A percentile compares a stretch with the other conserved stretches of the same genome.
phyloP scores from a whole-genome alignment of 768 basidiomycete genomes.

The Amanita jacksonii region DNA sequence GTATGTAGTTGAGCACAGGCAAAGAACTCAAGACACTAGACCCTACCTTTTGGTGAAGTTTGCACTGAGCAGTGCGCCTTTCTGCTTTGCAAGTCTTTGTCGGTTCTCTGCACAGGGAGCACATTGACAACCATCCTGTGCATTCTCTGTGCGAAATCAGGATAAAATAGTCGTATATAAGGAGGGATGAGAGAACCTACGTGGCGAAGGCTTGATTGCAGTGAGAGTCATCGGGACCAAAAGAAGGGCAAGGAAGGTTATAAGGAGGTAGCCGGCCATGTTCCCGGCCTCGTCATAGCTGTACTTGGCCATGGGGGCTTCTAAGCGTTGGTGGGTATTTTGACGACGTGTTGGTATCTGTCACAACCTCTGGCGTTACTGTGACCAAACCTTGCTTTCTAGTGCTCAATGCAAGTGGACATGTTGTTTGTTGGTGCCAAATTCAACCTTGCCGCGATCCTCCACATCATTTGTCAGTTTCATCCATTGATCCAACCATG shows the following conservation, averaged over 20 bases:
- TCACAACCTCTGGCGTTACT: neutral
- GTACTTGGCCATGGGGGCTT: slow-evolving; percentile 59
- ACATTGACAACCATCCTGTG: slow-evolving; percentile 50
- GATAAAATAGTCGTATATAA: neutral
- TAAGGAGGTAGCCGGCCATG: slow-evolving; percentile 85
- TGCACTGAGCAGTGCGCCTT: slow-evolving; percentile 37
- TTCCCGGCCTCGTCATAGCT: slow-evolving; percentile 80
- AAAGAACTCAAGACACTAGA: slow-evolving; percentile 3
- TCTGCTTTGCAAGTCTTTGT: slow-evolving; percentile 30
- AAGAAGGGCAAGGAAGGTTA: slow-evolving; percentile 80
- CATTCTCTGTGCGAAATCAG: slow-evolving; percentile 14
- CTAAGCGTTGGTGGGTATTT: neutral
- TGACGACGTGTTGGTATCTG: too few relatives aligned
- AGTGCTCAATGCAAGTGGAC: too few relatives aligned
- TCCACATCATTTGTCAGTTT: too few relatives aligned
- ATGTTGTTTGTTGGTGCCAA: too few relatives aligned
- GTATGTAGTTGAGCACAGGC: slow-evolving; percentile 5
- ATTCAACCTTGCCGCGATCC: too few relatives aligned
- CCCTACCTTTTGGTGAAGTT: slow-evolving; percentile 41
- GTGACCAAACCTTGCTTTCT: too few relatives aligned
- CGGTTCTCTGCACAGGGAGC: slow-evolving; percentile 49
- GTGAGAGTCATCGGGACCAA: slow-evolving; percentile 72
- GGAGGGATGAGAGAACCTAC: slow-evolving; percentile 25
- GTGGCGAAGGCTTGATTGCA: slow-evolving; percentile 30
- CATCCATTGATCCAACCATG: too few relatives aligned